Base-by-base conservation (phyloP, 306 rosid species). In the Gastrolobium bilobum region DNA sequence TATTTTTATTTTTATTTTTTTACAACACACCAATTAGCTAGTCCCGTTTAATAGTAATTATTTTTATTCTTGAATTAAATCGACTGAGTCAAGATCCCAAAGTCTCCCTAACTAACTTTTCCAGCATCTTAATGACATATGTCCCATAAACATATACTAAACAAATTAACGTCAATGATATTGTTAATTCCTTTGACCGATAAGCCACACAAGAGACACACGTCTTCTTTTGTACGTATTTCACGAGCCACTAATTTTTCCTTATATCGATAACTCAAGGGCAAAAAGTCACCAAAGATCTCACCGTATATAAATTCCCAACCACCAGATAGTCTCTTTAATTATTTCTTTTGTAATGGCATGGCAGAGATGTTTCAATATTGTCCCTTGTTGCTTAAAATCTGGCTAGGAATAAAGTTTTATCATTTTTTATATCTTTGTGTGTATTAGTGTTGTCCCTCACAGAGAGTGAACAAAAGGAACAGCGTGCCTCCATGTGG, bases 401-500 rank as follows among this genome's bases (percentile, higher is more conserved):
- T 50, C 44, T 52, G 20, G 58, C 40, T 62, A 14, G 61, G 79
- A 73, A 73, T 77, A 15, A 56, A 39, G 77, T 26, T 67, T 54
- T 13, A 35, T 29, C 46, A 34, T 71, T 42, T 4, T 4, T 64
- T 35, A 26, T 44, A 14, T 56, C 39, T 33, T 10, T 11, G 68
- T 33, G 66, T 77, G 67, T 14, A 34, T 51, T 4, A 53, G 48
- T 57, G 61, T 26, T 63, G 71, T 65, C 64, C 75, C 44, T 4
- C 50, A 50, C 51, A 56, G 1, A 60, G 53, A 66, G 65, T 50
- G 63, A 59, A 72, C 47, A 58, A 83, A 85, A 76, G 70, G 73
- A 34, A 73, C 61, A 13, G 61, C 5, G 57, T 13, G 67, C 81
- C 72, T 34, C 85, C 90, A 84, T 56, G 90, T 86, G 84, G 73